phyloP scores from a whole-genome alignment of 129 eudicot genomes.

The Flaveria ramosissima region DNA sequence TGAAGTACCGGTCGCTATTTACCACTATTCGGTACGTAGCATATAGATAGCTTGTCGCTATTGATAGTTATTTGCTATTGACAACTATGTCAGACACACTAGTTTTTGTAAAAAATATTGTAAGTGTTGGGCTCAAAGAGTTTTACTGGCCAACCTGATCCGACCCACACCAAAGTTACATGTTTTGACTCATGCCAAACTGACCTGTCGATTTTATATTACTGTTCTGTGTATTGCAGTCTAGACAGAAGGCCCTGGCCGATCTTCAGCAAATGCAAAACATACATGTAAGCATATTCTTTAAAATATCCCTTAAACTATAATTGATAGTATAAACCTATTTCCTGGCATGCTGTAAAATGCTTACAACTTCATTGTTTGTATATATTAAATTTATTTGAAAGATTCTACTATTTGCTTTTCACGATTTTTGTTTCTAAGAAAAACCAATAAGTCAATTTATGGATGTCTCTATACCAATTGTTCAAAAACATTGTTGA shows the following conservation, averaged over 20 bases:
- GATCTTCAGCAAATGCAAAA: slow-evolving; percentile 93
- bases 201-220: neutral
- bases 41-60: too few species aligned
- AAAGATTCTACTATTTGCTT: neutral
- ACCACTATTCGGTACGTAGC: too few species aligned
- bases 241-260: slow-evolving; percentile 92
- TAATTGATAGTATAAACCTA: neutral
- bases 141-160: neutral
- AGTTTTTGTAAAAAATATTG: neutral
- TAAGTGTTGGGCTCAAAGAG: neutral
- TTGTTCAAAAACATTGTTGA: neutral
- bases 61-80: too few species aligned
- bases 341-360: neutral
- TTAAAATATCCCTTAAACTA: neutral
- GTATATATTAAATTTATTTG: neutral
- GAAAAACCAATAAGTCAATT: neutral
- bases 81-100: neutral
- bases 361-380: neutral
- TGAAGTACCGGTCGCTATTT: too few species aligned
- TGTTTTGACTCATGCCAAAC: neutral
- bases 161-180: neutral
- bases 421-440: too few species aligned
- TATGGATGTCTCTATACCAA: neutral
- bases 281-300: slow-evolving; percentile 63
- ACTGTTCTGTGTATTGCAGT: slow-evolving; percentile 53